Evolutionary conservation across 805 yeast species (phyloP).

Genomic region (Metschnikowia sp.): DNA sequence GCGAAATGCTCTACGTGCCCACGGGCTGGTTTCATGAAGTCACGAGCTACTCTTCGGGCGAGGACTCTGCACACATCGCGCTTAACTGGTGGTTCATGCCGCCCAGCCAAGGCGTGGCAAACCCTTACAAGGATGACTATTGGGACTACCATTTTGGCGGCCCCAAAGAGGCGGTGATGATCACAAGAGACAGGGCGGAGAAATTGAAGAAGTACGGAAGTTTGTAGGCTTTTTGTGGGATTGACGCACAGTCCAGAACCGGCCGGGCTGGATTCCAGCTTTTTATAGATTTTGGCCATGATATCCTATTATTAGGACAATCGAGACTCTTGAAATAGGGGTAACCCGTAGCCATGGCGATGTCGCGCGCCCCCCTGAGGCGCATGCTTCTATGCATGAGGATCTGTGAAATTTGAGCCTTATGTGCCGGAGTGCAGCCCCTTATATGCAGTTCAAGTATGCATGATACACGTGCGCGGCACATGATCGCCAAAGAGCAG

Average conservation of each 20-base stretch:
- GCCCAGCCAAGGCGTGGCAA: conserved; percentile 39
- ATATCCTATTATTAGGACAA: too few relatives aligned
- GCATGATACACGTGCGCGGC: background rate
- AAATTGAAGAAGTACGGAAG: too few relatives aligned
- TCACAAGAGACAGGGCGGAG: background rate
- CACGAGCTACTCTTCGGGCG: conserved; percentile 50
- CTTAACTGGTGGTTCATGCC: conserved; percentile 76
- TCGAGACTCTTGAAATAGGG: too few relatives aligned
- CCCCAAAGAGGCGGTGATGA: conserved; percentile 33
- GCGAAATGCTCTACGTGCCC: conserved; percentile 68
- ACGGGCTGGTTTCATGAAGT: conserved; percentile 86
- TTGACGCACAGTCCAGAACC: background rate
- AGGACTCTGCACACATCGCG: conserved; percentile 50
- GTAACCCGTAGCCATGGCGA: too few relatives aligned
- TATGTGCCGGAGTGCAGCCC: background rate
- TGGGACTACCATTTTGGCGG: conserved; percentile 53
- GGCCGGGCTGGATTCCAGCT: too few relatives aligned
- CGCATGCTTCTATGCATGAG: background rate
- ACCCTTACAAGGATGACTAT: conserved; percentile 46
- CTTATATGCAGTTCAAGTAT: background rate
- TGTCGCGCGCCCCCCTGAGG: too few relatives aligned
- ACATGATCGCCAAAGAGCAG: too few relatives aligned
- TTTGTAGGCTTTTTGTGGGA: too few relatives aligned
- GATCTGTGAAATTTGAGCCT: background rate
- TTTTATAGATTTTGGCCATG: too few relatives aligned